Evolutionary conservation across 2,329 filamentous ascomycete genomes (phyloP).

Genomic region (Paraphoma chrysanthemicola): DNA sequence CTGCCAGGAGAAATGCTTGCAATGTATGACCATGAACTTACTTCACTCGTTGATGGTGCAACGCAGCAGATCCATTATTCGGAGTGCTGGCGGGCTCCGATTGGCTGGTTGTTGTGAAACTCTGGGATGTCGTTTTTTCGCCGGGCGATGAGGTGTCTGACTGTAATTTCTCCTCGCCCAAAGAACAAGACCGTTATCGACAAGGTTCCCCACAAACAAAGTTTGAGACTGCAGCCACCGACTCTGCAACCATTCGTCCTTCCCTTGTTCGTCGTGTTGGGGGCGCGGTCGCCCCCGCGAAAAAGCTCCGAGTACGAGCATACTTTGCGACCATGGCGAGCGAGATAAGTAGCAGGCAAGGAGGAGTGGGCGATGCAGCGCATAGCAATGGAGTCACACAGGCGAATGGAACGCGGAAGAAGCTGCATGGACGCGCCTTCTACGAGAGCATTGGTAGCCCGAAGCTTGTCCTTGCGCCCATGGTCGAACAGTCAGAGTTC

Average conservation of each 20-base stretch:
- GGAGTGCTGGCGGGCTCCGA: conserved; percentile 18
- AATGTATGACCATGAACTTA: conserved; percentile 3
- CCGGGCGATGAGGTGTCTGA: conserved; percentile 2
- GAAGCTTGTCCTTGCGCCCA: conserved; percentile 89
- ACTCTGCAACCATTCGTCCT: conserved; percentile 25
- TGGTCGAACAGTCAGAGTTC: conserved; percentile 99
- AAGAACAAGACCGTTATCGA: background rate
- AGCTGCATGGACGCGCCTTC: conserved; percentile 85
- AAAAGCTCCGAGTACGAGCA: conserved; percentile 8
- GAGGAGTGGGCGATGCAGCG: background rate
- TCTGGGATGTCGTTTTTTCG: conserved; percentile 21
- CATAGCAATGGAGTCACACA: conserved; percentile 15
- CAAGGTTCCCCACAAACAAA: background rate
- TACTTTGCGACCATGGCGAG: conserved; percentile 24
- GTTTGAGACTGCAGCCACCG: background rate
- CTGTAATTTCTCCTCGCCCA: background rate
- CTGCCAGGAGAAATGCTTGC: background rate
- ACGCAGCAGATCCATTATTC: conserved; percentile 9
- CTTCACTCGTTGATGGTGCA: conserved; percentile 4
- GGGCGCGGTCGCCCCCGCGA: conserved; percentile 28
- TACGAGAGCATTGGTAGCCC: conserved; percentile 95
- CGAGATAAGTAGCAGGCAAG: conserved; percentile 14
- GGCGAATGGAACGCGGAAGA: conserved; percentile 47
- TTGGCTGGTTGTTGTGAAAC: conserved; percentile 16
- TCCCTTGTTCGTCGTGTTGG: conserved; percentile 20